These are phyloP conservation scores for Leishmania aethiopica DNA, from an alignment of 208 protist genomes.

Conservation along the genomic window DNA sequence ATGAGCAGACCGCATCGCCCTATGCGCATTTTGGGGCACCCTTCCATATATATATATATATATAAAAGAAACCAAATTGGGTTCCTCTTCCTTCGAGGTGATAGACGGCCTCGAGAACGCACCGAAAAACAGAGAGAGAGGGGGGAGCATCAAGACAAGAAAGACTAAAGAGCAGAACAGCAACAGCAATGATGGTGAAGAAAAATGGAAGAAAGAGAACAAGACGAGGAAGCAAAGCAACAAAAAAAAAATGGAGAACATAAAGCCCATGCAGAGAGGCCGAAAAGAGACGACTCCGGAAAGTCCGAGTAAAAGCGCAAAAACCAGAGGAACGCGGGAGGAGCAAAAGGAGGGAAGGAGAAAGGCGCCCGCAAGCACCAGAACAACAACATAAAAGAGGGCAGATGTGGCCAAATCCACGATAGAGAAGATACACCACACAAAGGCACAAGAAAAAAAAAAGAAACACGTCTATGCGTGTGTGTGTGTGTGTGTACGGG, in stretches of 20 bases:
- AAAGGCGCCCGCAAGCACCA: neutral
- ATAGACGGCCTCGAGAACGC: neutral
- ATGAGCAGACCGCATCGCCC: neutral
- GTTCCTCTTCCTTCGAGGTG: too few relatives aligned
- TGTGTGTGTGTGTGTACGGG: neutral
- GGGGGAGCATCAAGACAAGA: too few relatives aligned
- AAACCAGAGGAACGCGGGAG: neutral
- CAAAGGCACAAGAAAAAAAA: neutral
- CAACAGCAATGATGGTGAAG: too few relatives aligned
- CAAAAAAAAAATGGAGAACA: neutral
- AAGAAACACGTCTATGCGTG: neutral
- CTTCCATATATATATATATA: too few relatives aligned
- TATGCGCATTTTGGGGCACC: too few relatives aligned
- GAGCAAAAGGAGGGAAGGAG: neutral
- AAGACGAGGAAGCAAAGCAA: neutral
- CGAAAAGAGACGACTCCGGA: neutral
- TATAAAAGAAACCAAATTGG: too few relatives aligned
- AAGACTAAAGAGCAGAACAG: too few relatives aligned
- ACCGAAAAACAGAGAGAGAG: neutral
- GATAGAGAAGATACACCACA: too few relatives aligned
- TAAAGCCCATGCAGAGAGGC: neutral
- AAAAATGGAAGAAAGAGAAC: too few relatives aligned
- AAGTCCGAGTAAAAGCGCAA: neutral
- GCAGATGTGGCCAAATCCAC: too few relatives aligned
- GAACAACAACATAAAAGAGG: neutral